Evolutionary conservation across 768 basidiomycete species (phyloP).

Genomic region (Termitomyces sp.): DNA sequence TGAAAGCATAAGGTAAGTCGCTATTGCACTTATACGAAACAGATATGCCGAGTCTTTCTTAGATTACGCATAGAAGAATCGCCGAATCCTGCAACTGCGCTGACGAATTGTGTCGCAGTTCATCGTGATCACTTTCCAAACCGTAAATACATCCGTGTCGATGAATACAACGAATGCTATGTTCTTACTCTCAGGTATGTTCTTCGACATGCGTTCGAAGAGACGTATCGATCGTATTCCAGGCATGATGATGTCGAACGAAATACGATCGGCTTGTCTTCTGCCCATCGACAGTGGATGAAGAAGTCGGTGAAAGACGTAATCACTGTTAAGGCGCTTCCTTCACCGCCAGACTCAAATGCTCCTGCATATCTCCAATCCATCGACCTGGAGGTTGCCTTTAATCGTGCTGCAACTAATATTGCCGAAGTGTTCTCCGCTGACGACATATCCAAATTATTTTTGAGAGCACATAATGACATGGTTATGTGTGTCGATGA

Average conservation of each 20-base stretch:
- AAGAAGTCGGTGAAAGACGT: slow-evolving; percentile 75
- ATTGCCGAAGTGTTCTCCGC: slow-evolving; percentile 71
- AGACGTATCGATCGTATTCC: background rate
- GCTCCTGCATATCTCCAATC: slow-evolving; percentile 66
- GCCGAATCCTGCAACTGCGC: slow-evolving; percentile 65
- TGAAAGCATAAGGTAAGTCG: slow-evolving; percentile 22
- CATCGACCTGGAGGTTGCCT: slow-evolving; percentile 76
- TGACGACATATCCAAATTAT: slow-evolving; percentile 77
- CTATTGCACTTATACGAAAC: background rate
- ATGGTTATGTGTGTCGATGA: slow-evolving; percentile 67
- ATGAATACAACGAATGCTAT: slow-evolving; percentile 61
- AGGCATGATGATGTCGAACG: slow-evolving; percentile 78
- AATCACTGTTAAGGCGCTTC: slow-evolving; percentile 64
- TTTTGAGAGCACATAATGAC: slow-evolving; percentile 71
- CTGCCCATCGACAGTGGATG: slow-evolving; percentile 85
- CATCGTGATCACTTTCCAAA: slow-evolving; percentile 70
- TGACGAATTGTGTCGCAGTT: slow-evolving; percentile 80
- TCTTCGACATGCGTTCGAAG: background rate
- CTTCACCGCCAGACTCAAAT: slow-evolving; percentile 41
- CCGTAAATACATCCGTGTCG: slow-evolving; percentile 73
- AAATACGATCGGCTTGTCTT: slow-evolving; percentile 73
- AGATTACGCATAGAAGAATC: slow-evolving; percentile 56
- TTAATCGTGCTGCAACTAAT: slow-evolving; percentile 48
- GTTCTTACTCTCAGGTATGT: slow-evolving; percentile 70
- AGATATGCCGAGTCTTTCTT: slow-evolving; percentile 6